phyloP scores from a whole-genome alignment of 1,284 basidiomycete species.

The Ustilago vetiveriae region DNA sequence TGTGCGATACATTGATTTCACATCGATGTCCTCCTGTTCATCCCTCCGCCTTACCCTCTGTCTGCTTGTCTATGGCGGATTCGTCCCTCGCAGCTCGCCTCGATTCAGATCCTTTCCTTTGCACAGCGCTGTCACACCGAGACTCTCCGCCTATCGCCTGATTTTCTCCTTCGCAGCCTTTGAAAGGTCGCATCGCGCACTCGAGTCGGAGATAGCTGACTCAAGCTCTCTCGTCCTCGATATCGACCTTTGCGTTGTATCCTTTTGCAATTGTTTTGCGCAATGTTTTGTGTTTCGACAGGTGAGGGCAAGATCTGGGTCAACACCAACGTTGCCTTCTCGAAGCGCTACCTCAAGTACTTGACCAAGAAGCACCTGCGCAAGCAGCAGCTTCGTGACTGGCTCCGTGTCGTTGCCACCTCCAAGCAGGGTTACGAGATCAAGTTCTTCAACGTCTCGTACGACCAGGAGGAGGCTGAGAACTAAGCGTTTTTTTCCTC shows the following conservation, averaged over 20 bases:
- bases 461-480: conserved; percentile 61
- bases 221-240: conserved; percentile 52
- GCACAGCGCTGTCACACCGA: too few species aligned
- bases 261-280: conserved; percentile 14
- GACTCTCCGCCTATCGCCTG: neutral
- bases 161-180: neutral
- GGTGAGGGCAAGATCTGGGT: conserved; percentile 69
- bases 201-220: conserved; percentile 53
- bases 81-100: too few species aligned
- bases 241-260: conserved; percentile 22
- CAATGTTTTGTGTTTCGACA: conserved; percentile 11
- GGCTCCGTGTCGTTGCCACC: conserved; percentile 68
- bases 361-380: conserved; percentile 69
- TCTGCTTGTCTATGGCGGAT: too few species aligned
- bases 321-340: conserved; percentile 68
- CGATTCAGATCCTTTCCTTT: neutral
- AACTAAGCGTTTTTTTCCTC: conserved; percentile 22
- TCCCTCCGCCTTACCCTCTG: too few species aligned
- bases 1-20: too few species aligned
- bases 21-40: neutral
- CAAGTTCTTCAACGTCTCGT: conserved; percentile 68
- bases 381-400: conserved; percentile 67
- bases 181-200: conserved; percentile 33
- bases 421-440: conserved; percentile 68
- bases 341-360: conserved; percentile 70